phyloP scores from a whole-genome alignment of 345 rosid genomes.

The Acer campestre region DNA sequence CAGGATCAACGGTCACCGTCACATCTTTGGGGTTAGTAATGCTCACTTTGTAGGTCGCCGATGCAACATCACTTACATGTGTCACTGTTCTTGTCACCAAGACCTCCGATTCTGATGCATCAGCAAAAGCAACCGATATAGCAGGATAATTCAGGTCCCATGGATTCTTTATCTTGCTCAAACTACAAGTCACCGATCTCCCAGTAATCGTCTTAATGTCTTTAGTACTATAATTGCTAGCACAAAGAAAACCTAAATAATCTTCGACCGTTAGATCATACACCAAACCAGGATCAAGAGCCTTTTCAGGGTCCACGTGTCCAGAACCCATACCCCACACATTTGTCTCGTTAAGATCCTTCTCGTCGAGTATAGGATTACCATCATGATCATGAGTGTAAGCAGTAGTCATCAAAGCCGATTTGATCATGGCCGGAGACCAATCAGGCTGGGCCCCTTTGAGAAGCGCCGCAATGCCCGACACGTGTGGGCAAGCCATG shows the following conservation, averaged over 20 bases:
- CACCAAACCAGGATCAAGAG: slow-evolving; percentile 26
- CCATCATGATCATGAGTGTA: slow-evolving; percentile 17
- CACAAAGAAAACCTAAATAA: slow-evolving; percentile 22
- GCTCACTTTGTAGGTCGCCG: not conserved
- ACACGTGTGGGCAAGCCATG: slow-evolving; percentile 26
- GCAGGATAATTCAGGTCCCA: slow-evolving; percentile 26
- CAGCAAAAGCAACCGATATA: slow-evolving; percentile 18
- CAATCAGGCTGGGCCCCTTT: slow-evolving; percentile 25
- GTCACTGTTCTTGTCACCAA: slow-evolving; percentile 20
- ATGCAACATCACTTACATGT: not conserved
- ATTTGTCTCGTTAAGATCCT: not conserved
- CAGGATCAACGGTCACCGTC: slow-evolving; percentile 10
- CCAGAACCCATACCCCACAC: slow-evolving; percentile 25
- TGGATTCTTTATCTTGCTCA: slow-evolving; percentile 5
- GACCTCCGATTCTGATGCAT: not conserved
- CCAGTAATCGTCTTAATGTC: not conserved
- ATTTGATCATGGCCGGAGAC: slow-evolving; percentile 23
- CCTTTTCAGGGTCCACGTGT: slow-evolving; percentile 24
- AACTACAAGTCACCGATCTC: slow-evolving; percentile 13
- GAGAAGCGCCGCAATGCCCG: slow-evolving; percentile 24
- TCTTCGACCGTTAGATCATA: slow-evolving; percentile 18
- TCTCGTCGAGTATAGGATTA: not conserved
- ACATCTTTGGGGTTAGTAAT: not conserved
- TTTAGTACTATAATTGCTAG: not conserved
- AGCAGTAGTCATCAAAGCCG: slow-evolving; percentile 28